Evolutionary conservation across 176 grass and related monocot species (phyloP).

Genomic region (Rhipidocladum racemiflorum): DNA sequence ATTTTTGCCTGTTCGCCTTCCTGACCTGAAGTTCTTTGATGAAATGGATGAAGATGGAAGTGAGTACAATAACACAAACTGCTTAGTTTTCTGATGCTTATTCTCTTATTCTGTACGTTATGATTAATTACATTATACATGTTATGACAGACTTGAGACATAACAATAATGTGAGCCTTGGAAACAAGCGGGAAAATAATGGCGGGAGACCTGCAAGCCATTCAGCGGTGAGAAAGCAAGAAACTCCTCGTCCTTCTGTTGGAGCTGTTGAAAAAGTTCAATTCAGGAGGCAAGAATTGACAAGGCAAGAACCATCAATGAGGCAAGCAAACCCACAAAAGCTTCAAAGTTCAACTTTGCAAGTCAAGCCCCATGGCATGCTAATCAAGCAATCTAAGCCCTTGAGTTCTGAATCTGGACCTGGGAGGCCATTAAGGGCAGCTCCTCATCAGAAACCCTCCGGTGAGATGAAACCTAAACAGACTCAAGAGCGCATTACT

Average conservation of each 20-base stretch:
- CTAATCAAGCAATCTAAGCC: slow-evolving; percentile 41
- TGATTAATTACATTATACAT: slow-evolving; percentile 7
- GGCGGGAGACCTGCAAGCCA: slow-evolving; percentile 22
- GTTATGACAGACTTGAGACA: slow-evolving; percentile 64
- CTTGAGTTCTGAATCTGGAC: slow-evolving; percentile 38
- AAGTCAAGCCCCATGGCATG: slow-evolving; percentile 27
- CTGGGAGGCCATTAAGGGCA: slow-evolving; percentile 38
- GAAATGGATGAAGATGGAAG: slow-evolving; percentile 99
- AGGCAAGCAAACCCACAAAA: slow-evolving; percentile 53
- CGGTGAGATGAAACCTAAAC: slow-evolving; percentile 36
- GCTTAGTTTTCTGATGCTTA: neutral
- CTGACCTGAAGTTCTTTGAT: slow-evolving; percentile 72
- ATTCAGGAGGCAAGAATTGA: slow-evolving; percentile 40
- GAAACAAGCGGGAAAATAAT: slow-evolving; percentile 43
- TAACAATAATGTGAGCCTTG: slow-evolving; percentile 22
- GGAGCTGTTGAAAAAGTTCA: slow-evolving; percentile 34
- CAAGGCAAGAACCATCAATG: slow-evolving; percentile 34
- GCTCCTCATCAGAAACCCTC: slow-evolving; percentile 39
- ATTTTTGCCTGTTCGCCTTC: neutral
- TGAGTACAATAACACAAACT: slow-evolving; percentile 47
- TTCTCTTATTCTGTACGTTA: neutral
- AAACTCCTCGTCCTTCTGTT: slow-evolving; percentile 3
- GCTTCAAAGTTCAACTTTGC: slow-evolving; percentile 34
- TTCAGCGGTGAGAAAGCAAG: slow-evolving; percentile 35
- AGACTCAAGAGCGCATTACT: slow-evolving; percentile 14